Base-by-base conservation (phyloP, 768 basidiomycete genomes). In the Rhodotorula paludigena region DNA sequence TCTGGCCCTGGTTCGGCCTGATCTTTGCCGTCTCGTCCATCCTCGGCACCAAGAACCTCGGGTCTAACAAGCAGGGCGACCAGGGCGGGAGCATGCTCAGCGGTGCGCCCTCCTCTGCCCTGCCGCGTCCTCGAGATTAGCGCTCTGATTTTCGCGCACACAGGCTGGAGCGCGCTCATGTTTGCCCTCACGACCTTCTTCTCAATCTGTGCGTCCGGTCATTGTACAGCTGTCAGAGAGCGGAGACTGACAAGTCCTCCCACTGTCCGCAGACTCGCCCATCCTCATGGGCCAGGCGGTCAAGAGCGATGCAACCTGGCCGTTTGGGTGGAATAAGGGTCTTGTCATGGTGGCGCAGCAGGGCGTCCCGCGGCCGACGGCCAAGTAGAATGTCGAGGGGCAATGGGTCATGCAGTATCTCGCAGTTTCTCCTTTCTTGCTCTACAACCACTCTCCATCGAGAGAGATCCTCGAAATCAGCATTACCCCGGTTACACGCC, bases 1-100 rank as follows among this genome's bases (percentile, higher is more conserved):
- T 63, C 58, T 68, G 62, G 62, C 57, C 62, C 10, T 68, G 67
- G 67, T 15, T 68, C 47, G 62, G 51, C 36, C 18, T 60, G 51
- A 23, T 68, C 36, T 49, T 68, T 33, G 61, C 62, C 25, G 11
- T 64, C 32, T 36, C 30, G 12, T 48, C 23, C 28, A 12, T 68
- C 39, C 38, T 64, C 20, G 57, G 62, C 15, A 9, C 28, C 8
- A 63, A 64, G 57, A 51, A 5, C 16, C 62, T 68, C 45, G 67
- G 52, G 0, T 20, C 45, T 1, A 33, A 23, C 57, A 41, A 49
- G 41, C 21, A 36, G 52, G 30, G 35, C 7, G 49, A 52, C 36
- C 45, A 63, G 54, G 32, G 44, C 32, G 49, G 36, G 20, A 23
- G 42, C 23, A 58, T 63, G 53, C 53, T 68, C 30, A 60, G 62